phyloP scores from a whole-genome alignment of 108 stramenopile genomes.

The Schizochytrium sp. region DNA sequence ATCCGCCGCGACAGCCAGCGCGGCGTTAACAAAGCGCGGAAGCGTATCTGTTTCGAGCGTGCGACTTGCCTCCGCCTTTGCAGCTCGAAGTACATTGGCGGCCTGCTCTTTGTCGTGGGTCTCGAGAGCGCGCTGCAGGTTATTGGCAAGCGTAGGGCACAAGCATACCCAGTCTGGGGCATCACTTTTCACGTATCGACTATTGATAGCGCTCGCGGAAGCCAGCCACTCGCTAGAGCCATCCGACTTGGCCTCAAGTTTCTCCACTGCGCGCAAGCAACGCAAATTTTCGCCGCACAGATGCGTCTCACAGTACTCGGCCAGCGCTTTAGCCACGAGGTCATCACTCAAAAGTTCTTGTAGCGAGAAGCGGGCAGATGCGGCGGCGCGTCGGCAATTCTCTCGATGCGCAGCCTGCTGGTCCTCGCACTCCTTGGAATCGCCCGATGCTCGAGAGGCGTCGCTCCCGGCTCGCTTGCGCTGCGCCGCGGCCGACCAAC shows the following conservation, averaged over 20 bases:
- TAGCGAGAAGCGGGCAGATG: background rate
- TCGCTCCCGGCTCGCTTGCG: background rate
- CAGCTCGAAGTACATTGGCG: background rate
- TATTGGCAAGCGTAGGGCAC: background rate
- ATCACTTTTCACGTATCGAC: background rate
- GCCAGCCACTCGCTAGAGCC: background rate
- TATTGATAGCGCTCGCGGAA: background rate
- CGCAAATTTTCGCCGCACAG: background rate
- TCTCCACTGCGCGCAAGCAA: background rate
- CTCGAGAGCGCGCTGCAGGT: background rate
- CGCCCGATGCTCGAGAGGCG: background rate
- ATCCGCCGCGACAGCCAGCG: background rate
- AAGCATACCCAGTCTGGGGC: background rate
- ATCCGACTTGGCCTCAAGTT: background rate
- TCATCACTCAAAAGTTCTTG: background rate
- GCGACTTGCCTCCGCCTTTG: background rate
- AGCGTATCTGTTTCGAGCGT: background rate
- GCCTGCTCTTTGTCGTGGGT: background rate
- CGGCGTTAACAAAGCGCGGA: background rate
- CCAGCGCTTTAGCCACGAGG: background rate
- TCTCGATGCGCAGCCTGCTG: background rate
- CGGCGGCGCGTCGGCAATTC: background rate
- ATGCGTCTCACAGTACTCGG: background rate
- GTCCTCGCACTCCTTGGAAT: background rate
- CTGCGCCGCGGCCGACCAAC: background rate